Evolutionary conservation across 352 stramenopile species (phyloP).

Genomic region (Blastocystis sp.): DNA sequence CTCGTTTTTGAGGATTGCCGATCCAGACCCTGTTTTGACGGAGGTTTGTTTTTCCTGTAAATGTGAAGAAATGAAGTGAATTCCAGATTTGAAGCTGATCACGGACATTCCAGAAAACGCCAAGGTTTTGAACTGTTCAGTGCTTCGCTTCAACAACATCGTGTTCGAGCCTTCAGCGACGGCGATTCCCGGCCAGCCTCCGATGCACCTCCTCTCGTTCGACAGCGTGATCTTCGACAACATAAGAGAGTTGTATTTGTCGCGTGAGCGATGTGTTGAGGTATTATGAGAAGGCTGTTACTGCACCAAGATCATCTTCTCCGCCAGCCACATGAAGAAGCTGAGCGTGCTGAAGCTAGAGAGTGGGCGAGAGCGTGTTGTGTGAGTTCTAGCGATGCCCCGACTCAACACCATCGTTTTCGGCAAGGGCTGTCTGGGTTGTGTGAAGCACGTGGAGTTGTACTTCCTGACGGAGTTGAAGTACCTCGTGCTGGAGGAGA

Average conservation of each 20-base stretch:
- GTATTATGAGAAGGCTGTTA: neutral
- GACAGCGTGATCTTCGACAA: neutral
- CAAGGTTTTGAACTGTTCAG: neutral
- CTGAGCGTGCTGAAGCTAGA: neutral
- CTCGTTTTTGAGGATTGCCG: neutral
- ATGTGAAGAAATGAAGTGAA: neutral
- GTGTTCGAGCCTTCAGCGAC: neutral
- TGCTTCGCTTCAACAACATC: neutral
- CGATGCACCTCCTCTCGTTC: neutral
- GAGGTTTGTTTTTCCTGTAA: neutral
- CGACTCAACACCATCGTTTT: neutral
- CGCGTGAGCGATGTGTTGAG: neutral
- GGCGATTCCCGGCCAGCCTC: neutral
- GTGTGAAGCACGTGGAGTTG: neutral
- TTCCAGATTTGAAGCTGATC: neutral
- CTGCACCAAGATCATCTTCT: neutral
- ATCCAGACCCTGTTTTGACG: neutral
- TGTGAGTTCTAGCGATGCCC: constrained; percentile 19
- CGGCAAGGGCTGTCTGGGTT: neutral
- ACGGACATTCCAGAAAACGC: neutral
- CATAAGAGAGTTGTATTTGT: neutral
- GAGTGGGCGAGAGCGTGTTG: neutral
- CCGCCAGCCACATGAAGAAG: neutral
- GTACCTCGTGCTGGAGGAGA: neutral
- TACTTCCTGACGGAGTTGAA: neutral